Conservation (phyloP, 1,139 yeast species). For the Suhomyces guaymorum region DNA sequence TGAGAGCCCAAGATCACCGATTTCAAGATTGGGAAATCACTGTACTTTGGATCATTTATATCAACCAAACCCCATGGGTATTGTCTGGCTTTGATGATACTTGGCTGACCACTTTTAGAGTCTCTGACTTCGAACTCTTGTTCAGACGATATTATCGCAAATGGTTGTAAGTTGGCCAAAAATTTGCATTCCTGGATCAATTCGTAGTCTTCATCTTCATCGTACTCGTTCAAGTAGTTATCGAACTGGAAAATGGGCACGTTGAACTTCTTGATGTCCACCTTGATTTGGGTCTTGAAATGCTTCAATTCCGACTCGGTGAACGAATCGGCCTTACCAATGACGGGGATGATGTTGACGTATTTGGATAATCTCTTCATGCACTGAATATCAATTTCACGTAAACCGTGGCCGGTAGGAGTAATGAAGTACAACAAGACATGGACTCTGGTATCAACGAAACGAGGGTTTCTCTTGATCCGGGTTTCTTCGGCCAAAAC, state of each 20-base stretch:
- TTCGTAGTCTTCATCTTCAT: slow-evolving; percentile 62
- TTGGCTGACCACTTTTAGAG: slow-evolving; percentile 52
- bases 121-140: slow-evolving; percentile 52
- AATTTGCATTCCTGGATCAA: slow-evolving; percentile 79
- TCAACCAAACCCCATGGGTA: slow-evolving; percentile 96
- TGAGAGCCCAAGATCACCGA: slow-evolving; percentile 89
- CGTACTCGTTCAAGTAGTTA: slow-evolving; percentile 44
- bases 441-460: slow-evolving; percentile 76
- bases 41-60: slow-evolving; percentile 74
- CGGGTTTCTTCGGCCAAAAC: slow-evolving; percentile 90
- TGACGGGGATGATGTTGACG: slow-evolving; percentile 86
- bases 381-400: slow-evolving; percentile 73
- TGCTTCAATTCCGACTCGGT: slow-evolving; percentile 69
- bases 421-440: slow-evolving; percentile 68
- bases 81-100: slow-evolving; percentile 69
- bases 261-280: slow-evolving; percentile 72
- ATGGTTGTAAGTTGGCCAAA: slow-evolving; percentile 76
- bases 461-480: slow-evolving; percentile 82
- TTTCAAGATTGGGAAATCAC: slow-evolving; percentile 82
- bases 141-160: slow-evolving; percentile 82
- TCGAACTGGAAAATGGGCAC: slow-evolving; percentile 84
- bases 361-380: slow-evolving; percentile 76
- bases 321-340: slow-evolving; percentile 84
- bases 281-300: slow-evolving; percentile 56
- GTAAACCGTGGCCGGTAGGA: slow-evolving; percentile 77